These are phyloP conservation scores for Rhizomucor pusillus DNA, from an alignment of 371 early-diverging fungal species.

Conservation along the genomic window DNA sequence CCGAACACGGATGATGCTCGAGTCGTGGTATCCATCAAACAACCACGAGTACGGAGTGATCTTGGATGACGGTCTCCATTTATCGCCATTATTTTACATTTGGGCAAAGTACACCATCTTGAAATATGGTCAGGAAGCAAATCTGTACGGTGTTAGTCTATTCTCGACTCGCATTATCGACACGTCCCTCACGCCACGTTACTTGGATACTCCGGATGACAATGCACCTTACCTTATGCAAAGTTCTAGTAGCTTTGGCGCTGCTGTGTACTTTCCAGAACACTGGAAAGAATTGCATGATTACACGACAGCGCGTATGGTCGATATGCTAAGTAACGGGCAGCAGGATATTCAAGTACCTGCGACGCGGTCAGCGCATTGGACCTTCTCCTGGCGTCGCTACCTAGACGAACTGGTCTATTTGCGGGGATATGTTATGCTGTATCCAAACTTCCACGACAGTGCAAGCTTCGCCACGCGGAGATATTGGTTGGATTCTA, in stretches of 20 bases:
- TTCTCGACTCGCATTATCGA: constrained; percentile 51
- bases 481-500: constrained; percentile 22
- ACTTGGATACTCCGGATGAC: constrained; percentile 20
- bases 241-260: constrained; percentile 50
- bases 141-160: constrained; percentile 58
- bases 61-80: constrained; percentile 55
- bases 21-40: constrained; percentile 62
- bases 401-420: constrained; percentile 63
- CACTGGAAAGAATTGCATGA: constrained; percentile 69
- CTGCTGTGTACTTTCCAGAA: constrained; percentile 60
- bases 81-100: constrained; percentile 54
- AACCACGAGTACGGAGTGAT: constrained; percentile 59
- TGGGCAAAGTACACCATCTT: constrained; percentile 60
- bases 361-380: constrained; percentile 48
- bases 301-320: constrained; percentile 52
- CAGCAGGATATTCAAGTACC: constrained; percentile 46
- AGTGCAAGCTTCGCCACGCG: constrained; percentile 49
- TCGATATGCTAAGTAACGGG: constrained; percentile 38
- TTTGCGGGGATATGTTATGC: constrained; percentile 58
- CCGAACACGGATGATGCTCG: constrained; percentile 53
- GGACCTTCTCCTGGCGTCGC: constrained; percentile 62
- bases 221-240: constrained; percentile 52
- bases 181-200: constrained; percentile 19
- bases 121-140: constrained; percentile 31
- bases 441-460: constrained; percentile 56